phyloP scores from a whole-genome alignment of 192 early-diverging fungal species.

The Mortierella alpina region DNA sequence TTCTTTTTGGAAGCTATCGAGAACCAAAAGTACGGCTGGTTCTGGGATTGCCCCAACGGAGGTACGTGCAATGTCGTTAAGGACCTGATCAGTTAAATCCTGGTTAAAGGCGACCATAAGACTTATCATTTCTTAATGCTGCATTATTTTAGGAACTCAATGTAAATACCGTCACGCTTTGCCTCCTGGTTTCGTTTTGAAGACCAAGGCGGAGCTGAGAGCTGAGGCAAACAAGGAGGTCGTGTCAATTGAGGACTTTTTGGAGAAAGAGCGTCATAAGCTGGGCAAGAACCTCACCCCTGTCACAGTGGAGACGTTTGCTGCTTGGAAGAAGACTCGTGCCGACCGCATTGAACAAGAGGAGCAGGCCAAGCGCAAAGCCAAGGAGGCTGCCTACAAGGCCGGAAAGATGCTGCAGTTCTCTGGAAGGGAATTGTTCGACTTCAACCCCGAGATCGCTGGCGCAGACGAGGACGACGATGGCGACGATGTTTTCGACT shows the following conservation, averaged over 20 bases:
- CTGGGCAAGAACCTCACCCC: slow-evolving; percentile 92
- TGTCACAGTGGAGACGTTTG: slow-evolving; percentile 93
- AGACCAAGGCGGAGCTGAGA: slow-evolving; percentile 89
- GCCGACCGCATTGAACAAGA: slow-evolving; percentile 77
- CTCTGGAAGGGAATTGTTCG: slow-evolving; percentile 97
- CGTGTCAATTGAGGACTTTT: slow-evolving; percentile 96
- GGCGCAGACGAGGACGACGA: slow-evolving; percentile 77
- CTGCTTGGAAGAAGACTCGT: slow-evolving; percentile 93
- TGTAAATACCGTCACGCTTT: slow-evolving; percentile 98
- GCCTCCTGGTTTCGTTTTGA: slow-evolving; percentile 95
- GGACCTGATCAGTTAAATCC: neutral
- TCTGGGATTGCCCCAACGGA: slow-evolving; percentile 99
- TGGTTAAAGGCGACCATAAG: too few relatives aligned
- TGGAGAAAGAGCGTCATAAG: slow-evolving; percentile 97
- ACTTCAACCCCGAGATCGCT: slow-evolving; percentile 94
- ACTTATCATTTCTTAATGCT: too few relatives aligned
- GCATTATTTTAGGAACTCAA: slow-evolving; percentile 58
- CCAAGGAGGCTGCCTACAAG: slow-evolving; percentile 85
- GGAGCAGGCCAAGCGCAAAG: slow-evolving; percentile 70
- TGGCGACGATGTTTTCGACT: slow-evolving; percentile 84
- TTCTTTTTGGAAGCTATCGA: slow-evolving; percentile 98
- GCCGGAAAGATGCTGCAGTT: slow-evolving; percentile 92
- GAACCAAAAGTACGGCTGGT: slow-evolving; percentile 96
- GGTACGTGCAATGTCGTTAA: slow-evolving; percentile 55
- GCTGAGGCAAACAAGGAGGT: slow-evolving; percentile 78